Evolutionary conservation across 257 asterid genomes (phyloP).

Genomic region (Fraxinus cuspidata): DNA sequence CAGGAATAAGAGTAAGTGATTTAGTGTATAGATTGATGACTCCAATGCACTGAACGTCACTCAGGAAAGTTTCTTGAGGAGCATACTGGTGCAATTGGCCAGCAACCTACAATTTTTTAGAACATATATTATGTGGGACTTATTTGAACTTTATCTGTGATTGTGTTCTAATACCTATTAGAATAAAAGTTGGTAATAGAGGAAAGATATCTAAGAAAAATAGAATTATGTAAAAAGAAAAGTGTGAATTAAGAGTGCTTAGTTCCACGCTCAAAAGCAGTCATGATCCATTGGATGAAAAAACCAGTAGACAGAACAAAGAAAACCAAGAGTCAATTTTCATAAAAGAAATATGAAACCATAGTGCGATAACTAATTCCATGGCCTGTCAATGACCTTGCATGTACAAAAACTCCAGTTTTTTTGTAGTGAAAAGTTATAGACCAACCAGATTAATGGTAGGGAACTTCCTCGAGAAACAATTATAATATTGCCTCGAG

Average conservation of each 20-base stretch:
- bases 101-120: not conserved
- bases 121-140: not conserved
- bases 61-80: not conserved
- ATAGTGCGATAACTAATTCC: slow-evolving; percentile 12
- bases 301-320: not conserved
- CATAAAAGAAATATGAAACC: not conserved
- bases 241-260: not conserved
- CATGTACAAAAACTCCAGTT: not conserved
- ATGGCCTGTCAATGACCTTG: slow-evolving; percentile 7
- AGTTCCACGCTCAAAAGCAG: not conserved
- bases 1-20: not conserved
- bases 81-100: not conserved
- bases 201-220: not conserved
- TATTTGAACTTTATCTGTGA: not conserved
- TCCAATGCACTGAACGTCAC: not conserved
- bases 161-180: not conserved
- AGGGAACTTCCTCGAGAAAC: not conserved
- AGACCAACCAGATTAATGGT: not conserved
- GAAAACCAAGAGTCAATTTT: not conserved
- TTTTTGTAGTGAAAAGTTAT: not conserved
- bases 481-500: not conserved
- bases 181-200: not conserved
- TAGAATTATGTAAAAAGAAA: not conserved
- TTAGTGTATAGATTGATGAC: not conserved
- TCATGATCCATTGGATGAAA: not conserved